These are phyloP conservation scores for Termitomyces eurrhizus DNA, from an alignment of 768 basidiomycete species.

Conservation along the genomic window DNA sequence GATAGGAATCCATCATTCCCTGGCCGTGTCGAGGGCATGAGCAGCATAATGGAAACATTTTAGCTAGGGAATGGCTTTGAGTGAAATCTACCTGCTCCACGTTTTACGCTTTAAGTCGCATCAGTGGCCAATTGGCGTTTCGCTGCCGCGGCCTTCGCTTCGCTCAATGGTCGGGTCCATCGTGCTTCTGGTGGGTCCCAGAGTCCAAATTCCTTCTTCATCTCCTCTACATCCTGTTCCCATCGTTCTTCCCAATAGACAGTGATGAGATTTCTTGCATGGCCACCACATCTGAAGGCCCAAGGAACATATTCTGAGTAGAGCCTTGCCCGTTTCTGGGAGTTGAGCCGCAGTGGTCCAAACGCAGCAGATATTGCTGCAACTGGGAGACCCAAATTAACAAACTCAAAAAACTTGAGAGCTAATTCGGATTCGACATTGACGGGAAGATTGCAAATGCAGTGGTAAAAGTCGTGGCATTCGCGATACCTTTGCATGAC, in stretches of 20 bases:
- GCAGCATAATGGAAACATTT: neutral
- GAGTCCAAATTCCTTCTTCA: constrained; percentile 83
- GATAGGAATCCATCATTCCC: neutral
- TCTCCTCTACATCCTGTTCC: constrained; percentile 76
- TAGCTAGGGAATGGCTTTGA: neutral
- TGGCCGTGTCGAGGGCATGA: neutral
- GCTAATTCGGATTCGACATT: constrained; percentile 89
- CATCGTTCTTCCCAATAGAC: constrained; percentile 97
- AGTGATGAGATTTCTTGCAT: constrained; percentile 72
- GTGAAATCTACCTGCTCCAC: neutral
- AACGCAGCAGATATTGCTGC: constrained; percentile 75
- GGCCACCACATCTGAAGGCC: constrained; percentile 83
- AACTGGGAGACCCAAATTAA: constrained; percentile 89
- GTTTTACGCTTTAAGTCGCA: neutral
- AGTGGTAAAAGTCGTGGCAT: constrained; percentile 97
- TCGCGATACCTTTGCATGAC: constrained; percentile 98
- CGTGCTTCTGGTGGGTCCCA: constrained; percentile 75
- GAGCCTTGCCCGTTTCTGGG: constrained; percentile 49
- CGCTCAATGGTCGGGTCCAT: constrained; percentile 64
- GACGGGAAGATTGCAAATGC: constrained; percentile 84
- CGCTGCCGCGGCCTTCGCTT: constrained; percentile 52
- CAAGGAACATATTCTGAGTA: constrained; percentile 87
- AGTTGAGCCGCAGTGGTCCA: constrained; percentile 71
- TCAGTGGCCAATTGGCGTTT: constrained; percentile 15
- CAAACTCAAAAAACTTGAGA: constrained; percentile 91